These are phyloP conservation scores for Pseudonitzschia delicatissima DNA, from an alignment of 108 stramenopile genomes.

Conservation along the genomic window DNA sequence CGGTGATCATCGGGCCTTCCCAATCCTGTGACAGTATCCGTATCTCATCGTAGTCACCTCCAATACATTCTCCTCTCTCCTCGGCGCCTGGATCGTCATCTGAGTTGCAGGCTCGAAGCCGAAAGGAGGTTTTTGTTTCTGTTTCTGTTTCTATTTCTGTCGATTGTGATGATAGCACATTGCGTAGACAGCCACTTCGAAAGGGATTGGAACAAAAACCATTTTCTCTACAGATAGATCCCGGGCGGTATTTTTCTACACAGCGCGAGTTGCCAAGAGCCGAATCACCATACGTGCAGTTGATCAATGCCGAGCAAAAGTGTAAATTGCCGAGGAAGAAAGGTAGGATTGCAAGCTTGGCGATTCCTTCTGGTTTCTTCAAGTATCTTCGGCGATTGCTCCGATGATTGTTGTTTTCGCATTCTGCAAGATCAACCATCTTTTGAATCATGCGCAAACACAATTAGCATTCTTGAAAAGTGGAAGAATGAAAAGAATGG, in stretches of 20 bases:
- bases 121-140: background rate
- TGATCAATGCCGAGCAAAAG: background rate
- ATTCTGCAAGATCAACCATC: no score
- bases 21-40: constrained; percentile 32
- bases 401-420: no score
- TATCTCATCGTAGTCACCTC: constrained; percentile 30
- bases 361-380: no score
- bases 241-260: background rate
- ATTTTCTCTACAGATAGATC: background rate
- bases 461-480: no score
- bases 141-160: background rate
- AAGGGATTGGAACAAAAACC: constrained; percentile 42
- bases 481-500: no score
- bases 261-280: constrained; percentile 3
- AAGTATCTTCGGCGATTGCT: no score
- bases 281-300: background rate
- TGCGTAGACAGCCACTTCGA: constrained; percentile 30
- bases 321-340: background rate
- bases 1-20: constrained; percentile 34
- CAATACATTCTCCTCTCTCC: background rate
- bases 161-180: background rate
- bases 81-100: constrained; percentile 10
- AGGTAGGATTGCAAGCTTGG: no score
- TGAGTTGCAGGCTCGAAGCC: constrained; percentile 14
- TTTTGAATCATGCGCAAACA: no score